Evolutionary conservation across 1,139 yeast species (phyloP).

Genomic region (Schizosaccharomyces versatilis): DNA sequence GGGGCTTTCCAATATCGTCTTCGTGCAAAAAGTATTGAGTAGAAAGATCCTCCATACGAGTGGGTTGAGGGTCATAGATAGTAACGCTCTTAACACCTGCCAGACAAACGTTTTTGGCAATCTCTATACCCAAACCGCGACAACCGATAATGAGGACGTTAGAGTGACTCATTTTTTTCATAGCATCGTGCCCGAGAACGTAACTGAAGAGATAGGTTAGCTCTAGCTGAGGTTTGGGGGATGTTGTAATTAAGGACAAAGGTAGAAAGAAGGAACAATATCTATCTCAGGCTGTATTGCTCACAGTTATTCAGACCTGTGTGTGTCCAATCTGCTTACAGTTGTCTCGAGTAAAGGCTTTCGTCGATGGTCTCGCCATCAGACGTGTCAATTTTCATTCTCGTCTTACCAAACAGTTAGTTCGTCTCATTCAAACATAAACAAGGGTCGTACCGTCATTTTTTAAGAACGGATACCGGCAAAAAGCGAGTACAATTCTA

Average conservation of each 20-base stretch:
- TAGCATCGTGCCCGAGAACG: conserved; percentile 87
- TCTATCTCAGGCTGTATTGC: conserved; percentile 12
- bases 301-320: not conserved
- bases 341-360: conserved; percentile 82
- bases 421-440: too few relatives aligned
- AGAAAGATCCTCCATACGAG: conserved; percentile 50
- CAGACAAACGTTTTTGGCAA: conserved; percentile 75
- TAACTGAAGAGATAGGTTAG: conserved; percentile 21
- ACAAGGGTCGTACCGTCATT: too few relatives aligned
- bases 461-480: too few relatives aligned
- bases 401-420: not conserved
- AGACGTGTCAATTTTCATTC: not conserved
- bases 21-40: conserved; percentile 59
- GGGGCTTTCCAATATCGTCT: conserved; percentile 49
- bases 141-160: conserved; percentile 73
- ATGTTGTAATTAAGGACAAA: too few relatives aligned
- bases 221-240: not conserved
- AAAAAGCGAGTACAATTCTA: too few relatives aligned
- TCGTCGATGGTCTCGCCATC: conserved; percentile 42
- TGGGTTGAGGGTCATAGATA: conserved; percentile 62
- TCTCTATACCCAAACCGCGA: conserved; percentile 81
- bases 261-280: conserved; percentile 2
- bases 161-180: conserved; percentile 87
- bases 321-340: conserved; percentile 18
- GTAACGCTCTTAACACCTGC: conserved; percentile 92